phyloP scores from a whole-genome alignment of 306 rosid genomes.

The Spatholobus suberectus region DNA sequence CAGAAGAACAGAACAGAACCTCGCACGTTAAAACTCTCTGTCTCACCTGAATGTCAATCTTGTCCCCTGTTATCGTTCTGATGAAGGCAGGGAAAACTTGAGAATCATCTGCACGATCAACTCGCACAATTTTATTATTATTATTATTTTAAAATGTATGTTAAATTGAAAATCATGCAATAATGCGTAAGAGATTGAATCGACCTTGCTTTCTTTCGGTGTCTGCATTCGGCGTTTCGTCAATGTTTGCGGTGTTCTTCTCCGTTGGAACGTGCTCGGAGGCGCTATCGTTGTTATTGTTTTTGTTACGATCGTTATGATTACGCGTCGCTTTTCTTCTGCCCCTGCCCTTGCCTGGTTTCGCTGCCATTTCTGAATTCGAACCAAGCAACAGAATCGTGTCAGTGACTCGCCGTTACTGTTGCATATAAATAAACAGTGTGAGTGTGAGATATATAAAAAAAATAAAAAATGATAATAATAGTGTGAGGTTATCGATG shows the following conservation, averaged over 20 bases:
- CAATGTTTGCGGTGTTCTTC: conserved; percentile 24
- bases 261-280: conserved; percentile 43
- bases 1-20: not conserved
- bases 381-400: not conserved
- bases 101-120: conserved; percentile 62
- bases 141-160: not conserved
- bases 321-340: conserved; percentile 49
- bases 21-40: not conserved
- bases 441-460: too few relatives aligned
- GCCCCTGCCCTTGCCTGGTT: conserved; percentile 59
- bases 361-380: conserved; percentile 63
- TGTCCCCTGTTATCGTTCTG: conserved; percentile 78
- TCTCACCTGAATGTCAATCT: conserved; percentile 79
- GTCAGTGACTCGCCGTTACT: not conserved
- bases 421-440: not conserved
- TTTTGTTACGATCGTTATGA: not conserved
- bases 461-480: too few relatives aligned
- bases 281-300: conserved; percentile 3
- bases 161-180: not conserved
- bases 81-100: conserved; percentile 65
- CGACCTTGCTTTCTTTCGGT: conserved; percentile 58
- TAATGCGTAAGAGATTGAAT: not conserved
- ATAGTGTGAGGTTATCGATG: not conserved
- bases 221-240: conserved; percentile 43
- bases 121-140: not conserved